Evolutionary conservation across 2,329 filamentous ascomycete species (phyloP), one percentile per base, ranked within the genome.

Genomic region (Grosmannia serpens): DNA sequence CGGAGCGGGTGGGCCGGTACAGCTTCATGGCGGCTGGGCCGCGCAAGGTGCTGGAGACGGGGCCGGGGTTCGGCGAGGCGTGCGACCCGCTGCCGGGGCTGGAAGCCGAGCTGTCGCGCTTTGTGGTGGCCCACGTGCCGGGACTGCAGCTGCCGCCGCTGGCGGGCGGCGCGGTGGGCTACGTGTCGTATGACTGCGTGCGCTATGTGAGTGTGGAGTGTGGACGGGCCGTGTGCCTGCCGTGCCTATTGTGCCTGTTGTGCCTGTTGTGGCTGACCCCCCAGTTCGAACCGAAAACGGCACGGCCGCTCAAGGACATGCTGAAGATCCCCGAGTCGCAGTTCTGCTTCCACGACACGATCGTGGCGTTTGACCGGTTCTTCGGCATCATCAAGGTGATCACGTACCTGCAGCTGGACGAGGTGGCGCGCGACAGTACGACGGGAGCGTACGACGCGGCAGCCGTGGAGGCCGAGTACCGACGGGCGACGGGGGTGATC

Each of bases 181-280:
- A 97, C 71, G 90, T 97, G 7, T 91, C 91, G 57, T 99, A 99
- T 69, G 94, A 99, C 70, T 99, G 94, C 71, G 89, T 99, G 67
- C 86, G 64, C 4, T 65, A 65, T 87, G 68, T 97, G 38, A 11
- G 61, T 59, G 24, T n/a, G 35, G 35, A 38, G 35, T 17, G 5
- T 35, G 33, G 29, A 10, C 5, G 29, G n/a, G n/a, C n/a, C n/a
- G 4, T 38, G 35, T 17, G 13, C 13, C 13, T 3, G 35, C 11
- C 4, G 13, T 26, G 46, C 5, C 22, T 1, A n/a, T 31, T 38
- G 35, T 17, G 13, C 13, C 13, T 3, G 35, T 26, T 10, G 13
- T 26, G 46, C 5, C 22, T 1, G 22, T 15, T 10, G 46, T 15
- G 22, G 10, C 56, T 54, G 22, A 54, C 51, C 20, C 26, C 2